A percentile compares a stretch with the other conserved stretches of the same genome.
Conservation (phyloP, 257 asterid genomes). For the Plantago major region DNA sequence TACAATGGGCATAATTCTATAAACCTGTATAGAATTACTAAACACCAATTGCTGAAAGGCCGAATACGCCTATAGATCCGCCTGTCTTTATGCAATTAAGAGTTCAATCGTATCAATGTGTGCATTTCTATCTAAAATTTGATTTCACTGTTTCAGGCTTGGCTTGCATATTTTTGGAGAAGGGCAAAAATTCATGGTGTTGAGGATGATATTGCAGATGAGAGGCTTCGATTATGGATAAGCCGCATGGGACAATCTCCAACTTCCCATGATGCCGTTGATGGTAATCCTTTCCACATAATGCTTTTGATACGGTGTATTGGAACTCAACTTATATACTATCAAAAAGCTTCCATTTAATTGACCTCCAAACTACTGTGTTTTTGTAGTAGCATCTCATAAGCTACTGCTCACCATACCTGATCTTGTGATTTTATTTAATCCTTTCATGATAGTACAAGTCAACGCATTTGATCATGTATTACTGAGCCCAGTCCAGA, state of each 20-base stretch:
- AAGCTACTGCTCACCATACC: neutral
- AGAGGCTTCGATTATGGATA: slow-evolving; percentile 80
- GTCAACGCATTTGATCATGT: no score
- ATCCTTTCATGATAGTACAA: neutral
- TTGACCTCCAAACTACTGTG: neutral
- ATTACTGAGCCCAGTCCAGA: no score
- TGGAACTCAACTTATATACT: no score
- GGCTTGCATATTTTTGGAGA: slow-evolving; percentile 99
- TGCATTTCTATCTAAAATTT: slow-evolving; percentile 5
- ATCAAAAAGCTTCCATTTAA: neutral
- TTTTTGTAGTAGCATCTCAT: neutral
- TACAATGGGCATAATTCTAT: no score
- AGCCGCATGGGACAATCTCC: slow-evolving; percentile 83
- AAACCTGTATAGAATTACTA: no score
- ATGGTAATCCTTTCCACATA: slow-evolving; percentile 44
- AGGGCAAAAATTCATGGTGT: slow-evolving; percentile 89
- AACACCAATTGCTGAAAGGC: no score
- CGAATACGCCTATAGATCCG: no score
- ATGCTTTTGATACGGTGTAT: no score
- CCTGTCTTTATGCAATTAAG: neutral
- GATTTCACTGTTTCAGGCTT: slow-evolving; percentile 53
- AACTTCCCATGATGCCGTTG: slow-evolving; percentile 91
- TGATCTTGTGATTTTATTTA: neutral
- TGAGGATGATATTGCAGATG: slow-evolving; percentile 97
- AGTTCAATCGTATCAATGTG: neutral